Base-by-base conservation (phyloP, 345 rosid genomes). In the Citrus mangshanensis region DNA sequence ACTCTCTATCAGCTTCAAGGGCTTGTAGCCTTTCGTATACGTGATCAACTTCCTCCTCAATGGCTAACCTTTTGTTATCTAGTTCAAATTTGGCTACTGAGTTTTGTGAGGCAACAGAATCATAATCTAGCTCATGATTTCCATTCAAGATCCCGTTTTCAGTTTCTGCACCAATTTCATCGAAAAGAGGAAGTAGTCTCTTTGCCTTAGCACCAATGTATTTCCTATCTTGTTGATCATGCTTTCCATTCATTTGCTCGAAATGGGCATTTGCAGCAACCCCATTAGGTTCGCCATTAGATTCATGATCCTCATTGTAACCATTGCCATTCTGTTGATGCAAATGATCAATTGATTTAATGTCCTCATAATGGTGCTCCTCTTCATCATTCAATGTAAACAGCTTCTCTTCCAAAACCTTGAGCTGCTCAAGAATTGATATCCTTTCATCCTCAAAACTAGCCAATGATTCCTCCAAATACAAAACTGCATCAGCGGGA, bases 1-100 rank as follows among this genome's bases (percentile, higher is more conserved):
- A 97, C 82, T 97, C 98, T 78, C 98, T 88, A 77, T 97, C 98
- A 18, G 97, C 96, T 64, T 97, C 99, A 0, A 97, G 82, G 25
- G 97, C 97, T 82, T 91, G 98, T 70, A 97, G 86, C 81, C 98
- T 92, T 78, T 91, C 98, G 19, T 94, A 91, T 12, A 97, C 90
- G 75, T 90, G 92, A 75, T 97, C 95, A 60, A 94, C 92, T 71
- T 91, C 98, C 62, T 91, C 99, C 81, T 91, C 98, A 0, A 91
- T 74, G 0, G 87, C 81, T 1, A 77, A 70, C 82, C 73, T 82
- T 81, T 80, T 82, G 73, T 72, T 83, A 46, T 85, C 89, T 2
- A 16, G 72, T 74, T 67, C 90, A 40, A 79, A 71, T 73, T 81
- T 81, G 78, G 83, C 5, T 4, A 80, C 76, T 30, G 81, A 74